Base-by-base conservation (phyloP, 2,329 filamentous ascomycete species). In the Aspergillus melleus region DNA sequence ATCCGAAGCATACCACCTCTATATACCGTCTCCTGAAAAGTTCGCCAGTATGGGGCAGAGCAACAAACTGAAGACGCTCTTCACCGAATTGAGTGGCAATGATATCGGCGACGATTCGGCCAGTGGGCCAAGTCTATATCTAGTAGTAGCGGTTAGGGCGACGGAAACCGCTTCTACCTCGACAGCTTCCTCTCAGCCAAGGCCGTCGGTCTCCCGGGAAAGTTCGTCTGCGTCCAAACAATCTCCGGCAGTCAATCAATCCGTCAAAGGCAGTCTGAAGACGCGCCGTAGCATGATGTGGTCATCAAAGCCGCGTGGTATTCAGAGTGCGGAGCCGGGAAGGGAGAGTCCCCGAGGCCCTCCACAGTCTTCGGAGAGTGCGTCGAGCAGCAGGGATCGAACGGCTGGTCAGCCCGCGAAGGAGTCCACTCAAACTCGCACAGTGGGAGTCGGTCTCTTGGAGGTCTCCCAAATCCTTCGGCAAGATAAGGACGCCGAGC, bases 1-100 rank as follows among this genome's bases (percentile, higher is more conserved):
- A 1, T 96, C 92, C 2, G 95, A 99, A 76, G 89, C 86, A 53
- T 97, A 91, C 76, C 85, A 86, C 16, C 85, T 96, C 55, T 88
- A 93, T 56, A 84, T 96, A 14, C 89, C 90, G 0, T 81, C 90
- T 0, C 88, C 89, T 30, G 90, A 92, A 58, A 85, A 86, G 20
- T 86, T 93, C 62, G 83, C 87, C 12, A 86, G 84, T 61, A 78
- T 91, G 52, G 78, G 84, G 10, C 84, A 87, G 55, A 85, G 86
- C 63, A 84, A 86, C 22, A 88, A 89, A 70, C 86, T 93, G 72
- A 91, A 90, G 70, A 96, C 92, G 0, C 82, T 99, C 2, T 97
- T 98, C 67, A 88, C 91, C 2, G 92, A 98, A 69, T 80, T 99
- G 19, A 91, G 88, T 44, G 85, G 90, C 0, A 84, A 88, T 52